phyloP scores from a whole-genome alignment of 371 early-diverging fungal species.

The Rhizopus stolonifer region DNA sequence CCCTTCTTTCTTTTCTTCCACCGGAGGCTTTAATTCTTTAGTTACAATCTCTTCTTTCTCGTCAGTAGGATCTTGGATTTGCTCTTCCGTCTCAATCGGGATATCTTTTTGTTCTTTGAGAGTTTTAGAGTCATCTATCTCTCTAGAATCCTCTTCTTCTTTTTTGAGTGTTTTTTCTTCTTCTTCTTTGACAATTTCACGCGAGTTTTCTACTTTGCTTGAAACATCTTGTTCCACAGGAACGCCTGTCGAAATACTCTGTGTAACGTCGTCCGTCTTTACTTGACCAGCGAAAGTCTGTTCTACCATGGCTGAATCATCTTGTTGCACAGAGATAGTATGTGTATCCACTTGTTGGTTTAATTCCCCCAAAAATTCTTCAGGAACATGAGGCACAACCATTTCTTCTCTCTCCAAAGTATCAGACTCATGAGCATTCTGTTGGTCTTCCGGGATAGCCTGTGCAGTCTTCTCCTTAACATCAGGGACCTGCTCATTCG shows the following conservation, averaged over 20 bases:
- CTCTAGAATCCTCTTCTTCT: no score
- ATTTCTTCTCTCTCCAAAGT: neutral
- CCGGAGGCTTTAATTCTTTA: no score
- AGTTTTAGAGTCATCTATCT: no score
- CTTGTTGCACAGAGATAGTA: neutral
- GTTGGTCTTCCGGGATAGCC: neutral
- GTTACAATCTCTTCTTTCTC: no score
- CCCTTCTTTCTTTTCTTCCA: no score
- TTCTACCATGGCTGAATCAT: neutral
- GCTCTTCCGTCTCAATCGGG: no score
- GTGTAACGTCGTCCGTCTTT: neutral
- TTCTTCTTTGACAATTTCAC: neutral
- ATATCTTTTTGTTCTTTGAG: no score
- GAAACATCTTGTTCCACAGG: neutral
- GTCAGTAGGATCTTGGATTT: no score
- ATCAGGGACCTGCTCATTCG: neutral
- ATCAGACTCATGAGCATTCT: no score
- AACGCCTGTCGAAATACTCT: neutral
- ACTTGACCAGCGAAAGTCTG: neutral
- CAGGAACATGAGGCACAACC: no score
- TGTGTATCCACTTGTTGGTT: no score
- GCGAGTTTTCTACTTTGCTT: neutral
- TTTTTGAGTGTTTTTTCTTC: neutral
- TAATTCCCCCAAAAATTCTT: no score
- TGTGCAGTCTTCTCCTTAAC: neutral